Conservation (phyloP, 2,329 filamentous ascomycete species). For the Aquanectria penicillioides region DNA sequence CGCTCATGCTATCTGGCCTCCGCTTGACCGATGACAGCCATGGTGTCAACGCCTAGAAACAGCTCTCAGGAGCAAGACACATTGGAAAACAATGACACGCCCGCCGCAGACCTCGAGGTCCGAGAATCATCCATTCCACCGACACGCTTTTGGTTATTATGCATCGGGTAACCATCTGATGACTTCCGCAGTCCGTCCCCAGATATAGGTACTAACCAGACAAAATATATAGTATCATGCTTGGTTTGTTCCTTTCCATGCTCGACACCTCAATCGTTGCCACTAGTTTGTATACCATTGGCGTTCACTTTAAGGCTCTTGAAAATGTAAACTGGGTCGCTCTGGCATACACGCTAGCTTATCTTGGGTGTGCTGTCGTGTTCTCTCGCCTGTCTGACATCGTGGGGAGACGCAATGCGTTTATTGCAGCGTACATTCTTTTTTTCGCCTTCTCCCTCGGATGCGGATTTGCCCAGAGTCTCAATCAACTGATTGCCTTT, state of each 20-base stretch:
- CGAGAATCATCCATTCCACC: conserved; percentile 36
- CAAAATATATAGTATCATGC: conserved; percentile 54
- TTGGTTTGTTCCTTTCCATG: conserved; percentile 67
- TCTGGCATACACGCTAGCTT: conserved; percentile 65
- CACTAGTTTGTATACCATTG: conserved; percentile 66
- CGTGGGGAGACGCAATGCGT: conserved; percentile 62
- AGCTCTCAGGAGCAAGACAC: not conserved
- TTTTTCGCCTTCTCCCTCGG: conserved; percentile 67
- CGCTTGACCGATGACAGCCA: not conserved
- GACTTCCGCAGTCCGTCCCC: not conserved
- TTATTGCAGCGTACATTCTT: conserved; percentile 59
- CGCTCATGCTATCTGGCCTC: not conserved
- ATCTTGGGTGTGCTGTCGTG: conserved; percentile 66
- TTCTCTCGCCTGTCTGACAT: conserved; percentile 66
- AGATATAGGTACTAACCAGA: not conserved
- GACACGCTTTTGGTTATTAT: conserved; percentile 47
- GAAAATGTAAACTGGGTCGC: conserved; percentile 63
- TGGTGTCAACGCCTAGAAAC: conserved; percentile 1
- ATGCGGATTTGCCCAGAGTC: conserved; percentile 52
- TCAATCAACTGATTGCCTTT: conserved; percentile 58
- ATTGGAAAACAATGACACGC: not conserved
- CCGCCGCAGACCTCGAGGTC: conserved; percentile 3
- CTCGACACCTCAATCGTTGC: conserved; percentile 70
- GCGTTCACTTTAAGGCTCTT: conserved; percentile 58
- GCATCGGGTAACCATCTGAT: conserved; percentile 43